phyloP scores from a whole-genome alignment of 2,329 filamentous ascomycete genomes.

The Lecanicillium sp. region DNA sequence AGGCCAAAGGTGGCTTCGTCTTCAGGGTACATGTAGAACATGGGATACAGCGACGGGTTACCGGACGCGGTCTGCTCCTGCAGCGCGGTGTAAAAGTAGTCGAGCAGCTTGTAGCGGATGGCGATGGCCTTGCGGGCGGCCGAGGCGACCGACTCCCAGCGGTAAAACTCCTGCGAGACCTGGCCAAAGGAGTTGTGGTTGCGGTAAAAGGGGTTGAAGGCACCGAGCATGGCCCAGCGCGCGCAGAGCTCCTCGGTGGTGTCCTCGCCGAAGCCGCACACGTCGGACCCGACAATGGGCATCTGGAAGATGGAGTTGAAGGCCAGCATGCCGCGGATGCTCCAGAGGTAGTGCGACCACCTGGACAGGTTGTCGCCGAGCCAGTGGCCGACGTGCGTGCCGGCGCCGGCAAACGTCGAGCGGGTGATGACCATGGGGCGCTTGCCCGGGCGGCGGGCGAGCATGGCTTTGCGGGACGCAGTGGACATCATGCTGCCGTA shows the following conservation, averaged over 20 bases:
- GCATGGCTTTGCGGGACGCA: slow-evolving; percentile 58
- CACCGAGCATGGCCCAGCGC: slow-evolving; percentile 58
- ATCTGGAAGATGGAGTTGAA: slow-evolving; percentile 61
- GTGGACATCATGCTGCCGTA: slow-evolving; percentile 72
- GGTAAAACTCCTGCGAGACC: slow-evolving; percentile 56
- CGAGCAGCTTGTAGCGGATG: slow-evolving; percentile 61
- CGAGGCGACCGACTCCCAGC: slow-evolving; percentile 51
- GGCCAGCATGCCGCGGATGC: slow-evolving; percentile 50
- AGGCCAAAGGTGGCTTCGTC: slow-evolving; percentile 33
- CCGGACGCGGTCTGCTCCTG: slow-evolving; percentile 53
- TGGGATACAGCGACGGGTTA: slow-evolving; percentile 61
- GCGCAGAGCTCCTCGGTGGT: slow-evolving; percentile 55
- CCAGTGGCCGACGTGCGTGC: slow-evolving; percentile 55
- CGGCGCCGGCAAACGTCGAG: slow-evolving; percentile 67
- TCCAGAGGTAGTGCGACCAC: slow-evolving; percentile 52
- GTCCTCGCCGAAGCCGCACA: slow-evolving; percentile 67
- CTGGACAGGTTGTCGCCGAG: slow-evolving; percentile 36
- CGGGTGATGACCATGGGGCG: slow-evolving; percentile 69
- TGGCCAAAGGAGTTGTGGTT: slow-evolving; percentile 50
- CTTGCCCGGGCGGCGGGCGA: slow-evolving; percentile 51
- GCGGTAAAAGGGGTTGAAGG: slow-evolving; percentile 61
- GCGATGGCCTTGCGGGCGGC: slow-evolving; percentile 61
- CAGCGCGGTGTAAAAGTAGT: slow-evolving; percentile 69
- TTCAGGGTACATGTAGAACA: slow-evolving; percentile 61
- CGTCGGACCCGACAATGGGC: slow-evolving; percentile 63